Evolutionary conservation across 1,284 basidiomycete species (phyloP).

Genomic region (Jaminaea rosea): DNA sequence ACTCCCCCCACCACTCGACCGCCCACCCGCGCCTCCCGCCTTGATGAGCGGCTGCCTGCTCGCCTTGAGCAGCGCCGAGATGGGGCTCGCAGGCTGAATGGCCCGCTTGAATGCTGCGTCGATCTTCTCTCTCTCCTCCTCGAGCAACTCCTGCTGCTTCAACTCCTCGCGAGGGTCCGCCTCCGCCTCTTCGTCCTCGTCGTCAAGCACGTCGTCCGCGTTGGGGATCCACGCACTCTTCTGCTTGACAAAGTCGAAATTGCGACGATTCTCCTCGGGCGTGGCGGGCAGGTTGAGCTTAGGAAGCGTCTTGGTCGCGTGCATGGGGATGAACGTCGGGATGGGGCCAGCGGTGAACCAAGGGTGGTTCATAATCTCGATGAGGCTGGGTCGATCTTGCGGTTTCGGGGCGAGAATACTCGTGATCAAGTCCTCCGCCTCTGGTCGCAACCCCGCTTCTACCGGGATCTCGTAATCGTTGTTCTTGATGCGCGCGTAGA

Average conservation of each 20-base stretch:
- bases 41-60: slow-evolving; percentile 39
- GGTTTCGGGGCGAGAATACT: slow-evolving; percentile 66
- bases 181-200: slow-evolving; percentile 13
- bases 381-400: slow-evolving; percentile 65
- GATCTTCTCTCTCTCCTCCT: slow-evolving; percentile 43
- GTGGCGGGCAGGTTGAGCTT: slow-evolving; percentile 53
- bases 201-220: slow-evolving; percentile 22
- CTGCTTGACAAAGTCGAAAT: slow-evolving; percentile 36
- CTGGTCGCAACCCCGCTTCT: slow-evolving; percentile 63
- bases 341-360: slow-evolving; percentile 79
- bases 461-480: slow-evolving; percentile 88
- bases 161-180: slow-evolving; percentile 18
- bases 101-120: slow-evolving; percentile 93
- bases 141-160: slow-evolving; percentile 30
- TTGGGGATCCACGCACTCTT: slow-evolving; percentile 29
- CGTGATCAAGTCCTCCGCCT: slow-evolving; percentile 70
- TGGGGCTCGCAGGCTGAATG: slow-evolving; percentile 86
- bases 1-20: slow-evolving; percentile 1
- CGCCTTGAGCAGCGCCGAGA: slow-evolving; percentile 68
- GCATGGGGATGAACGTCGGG: slow-evolving; percentile 67
- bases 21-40: slow-evolving; percentile 10
- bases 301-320: slow-evolving; percentile 71
- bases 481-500: slow-evolving; percentile 72
- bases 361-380: slow-evolving; percentile 71
- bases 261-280: slow-evolving; percentile 20